A percentile compares a stretch with the other conserved stretches of the same genome.
These are phyloP conservation scores for Coemansia sp. DNA, from an alignment of 192 early-diverging fungal genomes.

Conservation along the genomic window DNA sequence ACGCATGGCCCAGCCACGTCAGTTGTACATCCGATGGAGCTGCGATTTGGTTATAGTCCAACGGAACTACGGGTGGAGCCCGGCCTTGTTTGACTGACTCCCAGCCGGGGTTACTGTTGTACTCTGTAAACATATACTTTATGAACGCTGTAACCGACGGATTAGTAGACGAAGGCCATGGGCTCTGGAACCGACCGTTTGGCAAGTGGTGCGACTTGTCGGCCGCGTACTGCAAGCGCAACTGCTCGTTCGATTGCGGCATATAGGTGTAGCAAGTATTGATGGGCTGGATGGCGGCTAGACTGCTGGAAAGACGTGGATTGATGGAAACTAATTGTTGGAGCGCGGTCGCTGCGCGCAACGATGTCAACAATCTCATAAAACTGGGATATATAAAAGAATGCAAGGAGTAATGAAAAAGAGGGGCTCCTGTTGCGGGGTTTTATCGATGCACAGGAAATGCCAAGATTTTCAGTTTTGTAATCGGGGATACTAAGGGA, in stretches of 20 bases:
- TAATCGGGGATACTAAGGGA: no score
- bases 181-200: constrained; percentile 65
- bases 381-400: no score
- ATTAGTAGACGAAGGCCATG: constrained; percentile 59
- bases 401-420: no score
- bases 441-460: no score
- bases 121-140: constrained; percentile 15
- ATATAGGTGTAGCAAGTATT: background rate
- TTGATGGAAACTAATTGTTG: background rate
- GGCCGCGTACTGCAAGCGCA: constrained; percentile 9
- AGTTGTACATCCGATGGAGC: constrained; percentile 33
- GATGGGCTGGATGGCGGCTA: background rate
- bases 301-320: constrained; percentile 2
- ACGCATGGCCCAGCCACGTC: constrained; percentile 68
- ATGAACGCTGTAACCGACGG: constrained; percentile 1
- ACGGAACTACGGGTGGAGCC: constrained; percentile 21
- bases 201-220: constrained; percentile 51
- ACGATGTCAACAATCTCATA: background rate
- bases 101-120: constrained; percentile 10
- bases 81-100: constrained; percentile 32
- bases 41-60: constrained; percentile 20
- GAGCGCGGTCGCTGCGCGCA: background rate
- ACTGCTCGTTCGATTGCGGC: background rate
- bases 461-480: no score
- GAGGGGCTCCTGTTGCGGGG: no score